Conservation (phyloP, 75 land plant genomes). For the Ceratopteris richardii region DNA sequence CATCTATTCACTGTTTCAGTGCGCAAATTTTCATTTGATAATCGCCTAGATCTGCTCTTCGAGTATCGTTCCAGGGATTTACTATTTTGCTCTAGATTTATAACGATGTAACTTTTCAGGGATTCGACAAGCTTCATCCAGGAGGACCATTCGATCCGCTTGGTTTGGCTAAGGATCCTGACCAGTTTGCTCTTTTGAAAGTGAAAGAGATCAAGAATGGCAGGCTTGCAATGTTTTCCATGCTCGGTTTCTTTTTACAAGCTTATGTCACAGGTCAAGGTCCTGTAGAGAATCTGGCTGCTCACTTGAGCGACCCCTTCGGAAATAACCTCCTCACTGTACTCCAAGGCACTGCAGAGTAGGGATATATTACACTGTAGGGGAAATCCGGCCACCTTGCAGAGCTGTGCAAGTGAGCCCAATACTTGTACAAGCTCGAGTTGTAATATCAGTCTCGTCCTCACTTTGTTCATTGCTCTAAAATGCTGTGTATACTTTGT, state of each 20-base stretch:
- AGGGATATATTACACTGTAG: too few relatives aligned
- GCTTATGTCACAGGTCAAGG: constrained; percentile 97
- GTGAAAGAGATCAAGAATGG: constrained; percentile 99
- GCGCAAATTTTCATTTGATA: too few relatives aligned
- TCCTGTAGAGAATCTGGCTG: constrained; percentile 86
- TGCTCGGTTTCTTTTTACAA: constrained; percentile 95
- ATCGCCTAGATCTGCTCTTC: too few relatives aligned
- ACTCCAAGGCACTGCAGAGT: constrained; percentile 39
- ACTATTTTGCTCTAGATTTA: too few relatives aligned
- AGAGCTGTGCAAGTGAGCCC: too few relatives aligned
- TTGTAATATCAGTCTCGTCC: too few relatives aligned
- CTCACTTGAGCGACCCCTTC: constrained; percentile 93
- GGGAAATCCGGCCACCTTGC: too few relatives aligned
- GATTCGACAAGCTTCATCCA: constrained; percentile 83
- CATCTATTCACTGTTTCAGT: too few relatives aligned
- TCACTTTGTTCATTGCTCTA: too few relatives aligned
- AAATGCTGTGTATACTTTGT: too few relatives aligned
- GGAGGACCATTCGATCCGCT: constrained; percentile 97
- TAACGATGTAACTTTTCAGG: constrained; percentile 2
- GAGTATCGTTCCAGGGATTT: too few relatives aligned
- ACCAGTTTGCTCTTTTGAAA: constrained; percentile 86
- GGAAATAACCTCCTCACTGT: constrained; percentile 91
- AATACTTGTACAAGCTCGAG: too few relatives aligned
- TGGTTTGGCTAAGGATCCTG: constrained; percentile 88
- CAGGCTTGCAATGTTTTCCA: constrained; percentile 95